phyloP scores from a whole-genome alignment of 768 basidiomycete genomes.

The Sarcomyxa edulis region DNA sequence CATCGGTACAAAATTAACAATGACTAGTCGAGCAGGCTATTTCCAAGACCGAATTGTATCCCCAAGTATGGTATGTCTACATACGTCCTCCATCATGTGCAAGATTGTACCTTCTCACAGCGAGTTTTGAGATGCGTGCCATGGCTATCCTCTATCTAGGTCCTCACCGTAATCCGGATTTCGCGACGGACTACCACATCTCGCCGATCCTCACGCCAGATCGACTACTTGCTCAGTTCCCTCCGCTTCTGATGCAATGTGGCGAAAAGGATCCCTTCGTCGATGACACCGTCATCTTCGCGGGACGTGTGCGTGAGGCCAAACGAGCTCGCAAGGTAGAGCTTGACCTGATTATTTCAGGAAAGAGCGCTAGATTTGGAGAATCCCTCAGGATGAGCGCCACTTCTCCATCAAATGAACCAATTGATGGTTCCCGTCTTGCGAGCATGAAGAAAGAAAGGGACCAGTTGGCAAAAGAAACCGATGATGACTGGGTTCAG shows the following conservation, averaged over 20 bases:
- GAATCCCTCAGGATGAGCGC: conserved; percentile 60
- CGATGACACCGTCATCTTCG: conserved; percentile 96
- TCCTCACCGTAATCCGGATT: conserved; percentile 90
- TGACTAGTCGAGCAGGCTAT: conserved; percentile 92
- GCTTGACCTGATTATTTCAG: conserved; percentile 54
- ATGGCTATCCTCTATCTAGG: conserved; percentile 99
- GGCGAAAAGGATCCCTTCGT: conserved; percentile 95
- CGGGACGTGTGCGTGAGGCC: conserved; percentile 91
- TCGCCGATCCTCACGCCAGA: conserved; percentile 90
- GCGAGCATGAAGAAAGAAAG: conserved; percentile 51
- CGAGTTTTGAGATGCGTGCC: conserved; percentile 81
- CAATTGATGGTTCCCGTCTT: conserved; percentile 23
- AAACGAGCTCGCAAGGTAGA: conserved; percentile 80
- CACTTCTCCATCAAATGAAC: conserved; percentile 20
- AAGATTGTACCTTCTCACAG: conserved; percentile 3
- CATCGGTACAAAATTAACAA: conserved; percentile 85
- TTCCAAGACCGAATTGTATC: conserved; percentile 93
- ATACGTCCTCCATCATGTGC: background rate
- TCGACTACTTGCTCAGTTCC: conserved; percentile 85
- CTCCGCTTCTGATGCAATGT: conserved; percentile 89
- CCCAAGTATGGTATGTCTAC: conserved; percentile 82
- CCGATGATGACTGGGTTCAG: conserved; percentile 92
- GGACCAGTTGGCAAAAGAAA: conserved; percentile 57
- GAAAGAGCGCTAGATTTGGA: conserved; percentile 59
- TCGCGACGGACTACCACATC: conserved; percentile 91